These are phyloP conservation scores for Trametes sp. DNA, from an alignment of 1,284 basidiomycete species.

Conservation along the genomic window DNA sequence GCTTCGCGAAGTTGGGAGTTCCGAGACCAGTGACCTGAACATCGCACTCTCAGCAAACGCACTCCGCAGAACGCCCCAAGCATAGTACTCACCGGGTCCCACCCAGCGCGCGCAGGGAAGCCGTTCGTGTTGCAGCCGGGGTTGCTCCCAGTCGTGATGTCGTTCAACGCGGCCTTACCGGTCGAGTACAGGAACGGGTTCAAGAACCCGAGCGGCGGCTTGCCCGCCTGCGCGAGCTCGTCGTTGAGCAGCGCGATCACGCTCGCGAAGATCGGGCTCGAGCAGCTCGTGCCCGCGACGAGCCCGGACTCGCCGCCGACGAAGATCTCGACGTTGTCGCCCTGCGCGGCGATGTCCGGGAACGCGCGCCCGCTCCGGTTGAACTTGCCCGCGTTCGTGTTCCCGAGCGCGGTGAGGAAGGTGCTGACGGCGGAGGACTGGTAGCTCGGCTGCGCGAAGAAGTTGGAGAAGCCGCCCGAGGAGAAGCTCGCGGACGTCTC, in stretches of 20 bases:
- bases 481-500: slow-evolving; percentile 57
- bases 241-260: slow-evolving; percentile 66
- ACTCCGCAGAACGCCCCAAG: neutral
- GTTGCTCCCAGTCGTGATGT: slow-evolving; percentile 45
- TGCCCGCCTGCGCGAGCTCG: slow-evolving; percentile 49
- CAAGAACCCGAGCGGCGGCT: slow-evolving; percentile 53
- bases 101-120: slow-evolving; percentile 43
- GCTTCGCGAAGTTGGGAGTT: slow-evolving; percentile 36
- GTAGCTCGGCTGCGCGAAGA: slow-evolving; percentile 50
- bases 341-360: slow-evolving; percentile 42
- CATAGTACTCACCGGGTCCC: slow-evolving; percentile 38
- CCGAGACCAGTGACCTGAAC: slow-evolving; percentile 36
- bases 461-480: slow-evolving; percentile 55
- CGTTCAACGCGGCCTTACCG: slow-evolving; percentile 45
- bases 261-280: slow-evolving; percentile 58
- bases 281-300: slow-evolving; percentile 57
- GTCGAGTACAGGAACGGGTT: slow-evolving; percentile 51
- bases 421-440: slow-evolving; percentile 46
- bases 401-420: slow-evolving; percentile 40
- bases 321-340: slow-evolving; percentile 39
- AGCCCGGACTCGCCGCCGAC: slow-evolving; percentile 44
- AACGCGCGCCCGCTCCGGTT: slow-evolving; percentile 41
- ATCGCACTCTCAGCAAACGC: neutral
- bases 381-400: slow-evolving; percentile 37
- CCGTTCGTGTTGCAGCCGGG: slow-evolving; percentile 44